phyloP scores from a whole-genome alignment of 495 filamentous ascomycete genomes.

The Daldinia concentrica region DNA sequence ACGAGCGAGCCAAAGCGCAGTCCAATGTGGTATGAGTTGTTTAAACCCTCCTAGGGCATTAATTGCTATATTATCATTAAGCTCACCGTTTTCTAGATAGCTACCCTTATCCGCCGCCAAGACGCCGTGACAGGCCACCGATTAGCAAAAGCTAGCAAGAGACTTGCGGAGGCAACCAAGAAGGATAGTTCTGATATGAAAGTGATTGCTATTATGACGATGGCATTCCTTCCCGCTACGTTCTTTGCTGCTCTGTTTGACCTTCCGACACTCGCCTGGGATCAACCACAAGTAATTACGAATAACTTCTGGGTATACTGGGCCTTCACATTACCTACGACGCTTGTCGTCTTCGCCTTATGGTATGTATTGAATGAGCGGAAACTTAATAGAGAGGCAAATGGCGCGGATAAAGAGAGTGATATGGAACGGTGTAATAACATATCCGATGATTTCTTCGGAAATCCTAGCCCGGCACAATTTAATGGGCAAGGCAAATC shows the following conservation, averaged over 20 bases:
- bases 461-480: too few relatives aligned
- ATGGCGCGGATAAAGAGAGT: too few relatives aligned
- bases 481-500: too few relatives aligned
- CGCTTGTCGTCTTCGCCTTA: constrained; percentile 8
- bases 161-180: constrained; percentile 30
- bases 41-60: too few relatives aligned
- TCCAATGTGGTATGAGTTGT: constrained; percentile 2
- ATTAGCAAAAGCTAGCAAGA: neutral
- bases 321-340: constrained; percentile 12
- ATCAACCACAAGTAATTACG: constrained; percentile 2
- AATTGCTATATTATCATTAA: neutral
- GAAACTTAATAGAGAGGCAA: too few relatives aligned
- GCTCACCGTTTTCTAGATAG: neutral
- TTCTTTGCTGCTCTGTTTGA: constrained; percentile 31
- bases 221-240: constrained; percentile 47
- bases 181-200: constrained; percentile 47
- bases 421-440: too few relatives aligned
- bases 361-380: constrained; percentile 13
- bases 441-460: too few relatives aligned
- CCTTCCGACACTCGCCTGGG: constrained; percentile 19
- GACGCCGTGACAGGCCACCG: neutral
- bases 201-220: constrained; percentile 43
- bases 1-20: constrained; percentile 10
- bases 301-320: constrained; percentile 11
- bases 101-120: constrained; percentile 5